Base-by-base conservation (phyloP, 768 basidiomycete species). In the Rhodosporidiobolus odoratus region DNA sequence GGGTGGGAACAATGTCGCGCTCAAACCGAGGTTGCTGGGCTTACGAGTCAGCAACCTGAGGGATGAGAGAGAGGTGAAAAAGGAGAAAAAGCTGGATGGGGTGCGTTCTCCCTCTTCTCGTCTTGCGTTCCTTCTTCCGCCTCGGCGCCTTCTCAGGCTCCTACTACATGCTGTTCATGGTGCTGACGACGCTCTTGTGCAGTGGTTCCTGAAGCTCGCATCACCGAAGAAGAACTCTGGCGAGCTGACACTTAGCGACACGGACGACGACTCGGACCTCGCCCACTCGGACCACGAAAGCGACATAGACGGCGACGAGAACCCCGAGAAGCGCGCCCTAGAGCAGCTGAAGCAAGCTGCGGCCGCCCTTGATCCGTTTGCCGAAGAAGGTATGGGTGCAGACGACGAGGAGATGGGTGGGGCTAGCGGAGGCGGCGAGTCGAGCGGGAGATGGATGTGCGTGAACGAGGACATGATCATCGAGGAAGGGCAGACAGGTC, bases 41-140 rank as follows among this genome's bases (percentile, higher is more conserved):
- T 81, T 99, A 35, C 83, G 94, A 54, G 84, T 95, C 16, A 93
- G 91, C 6, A 94, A 91, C 71, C 81, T 99, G 74, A 90, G 90
- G 77, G 95, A 99, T 38, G 76, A 77, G n/a, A 48, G 67, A 17
- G 67, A 61, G 41, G 65, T 67, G 8, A 61, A 66, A 47, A 65
- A 56, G 43, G 43, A 34, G 58, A 68, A 63, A 47, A 69, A 68
- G 54, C 63, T 74, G 10, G 69, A 74, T 32, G 58, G 62, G 10
- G 73, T 68, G 59, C 38, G 69, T 61, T 23, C 40, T 5, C 5
- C 2, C 40, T 35, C 50, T 25, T 27, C 10, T 48, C 1, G 27
- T 58, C 34, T 12, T 34, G 32, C 32, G 8, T 23, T 1, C 41
- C 15, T 45, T 23, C 17, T 32, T 38, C 16, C n/a, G 13, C 25